Conservation (phyloP, 2,329 filamentous ascomycete species). For the Aspergillus felis region DNA sequence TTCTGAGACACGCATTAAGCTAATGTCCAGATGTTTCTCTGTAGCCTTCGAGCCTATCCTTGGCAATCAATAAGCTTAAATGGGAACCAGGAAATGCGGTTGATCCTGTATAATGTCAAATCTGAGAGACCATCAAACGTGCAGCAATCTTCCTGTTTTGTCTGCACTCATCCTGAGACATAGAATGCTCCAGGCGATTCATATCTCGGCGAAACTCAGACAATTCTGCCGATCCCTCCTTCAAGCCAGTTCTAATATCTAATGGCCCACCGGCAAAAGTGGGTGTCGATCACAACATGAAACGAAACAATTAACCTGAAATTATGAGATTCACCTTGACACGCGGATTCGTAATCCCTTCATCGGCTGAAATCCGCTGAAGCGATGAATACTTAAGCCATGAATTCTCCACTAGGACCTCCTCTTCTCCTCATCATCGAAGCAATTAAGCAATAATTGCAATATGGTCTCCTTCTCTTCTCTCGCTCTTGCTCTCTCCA, state of each 20-base stretch:
- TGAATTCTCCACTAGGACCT: too few relatives aligned
- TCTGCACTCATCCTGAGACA: too few relatives aligned
- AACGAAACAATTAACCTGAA: not conserved
- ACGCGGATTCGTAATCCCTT: not conserved
- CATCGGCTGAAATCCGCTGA: not conserved
- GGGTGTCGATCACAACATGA: not conserved
- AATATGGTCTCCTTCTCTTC: constrained; percentile 12
- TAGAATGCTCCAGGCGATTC: not conserved
- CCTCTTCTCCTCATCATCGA: not conserved
- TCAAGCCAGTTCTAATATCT: not conserved
- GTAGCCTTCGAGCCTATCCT: too few relatives aligned
- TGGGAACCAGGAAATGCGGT: too few relatives aligned
- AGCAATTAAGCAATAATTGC: not conserved
- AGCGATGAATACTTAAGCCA: too few relatives aligned
- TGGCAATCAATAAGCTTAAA: too few relatives aligned
- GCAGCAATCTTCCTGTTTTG: too few relatives aligned
- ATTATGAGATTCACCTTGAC: not conserved
- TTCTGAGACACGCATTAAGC: too few relatives aligned
- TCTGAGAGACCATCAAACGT: too few relatives aligned
- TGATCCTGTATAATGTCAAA: too few relatives aligned
- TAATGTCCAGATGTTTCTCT: too few relatives aligned
- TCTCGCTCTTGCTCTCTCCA: constrained; percentile 7
- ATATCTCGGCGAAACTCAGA: not conserved
- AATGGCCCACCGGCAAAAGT: not conserved
- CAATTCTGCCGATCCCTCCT: not conserved